These are phyloP conservation scores for Euphorbia pulcherrima DNA, from an alignment of 345 rosid species.

Conservation along the genomic window DNA sequence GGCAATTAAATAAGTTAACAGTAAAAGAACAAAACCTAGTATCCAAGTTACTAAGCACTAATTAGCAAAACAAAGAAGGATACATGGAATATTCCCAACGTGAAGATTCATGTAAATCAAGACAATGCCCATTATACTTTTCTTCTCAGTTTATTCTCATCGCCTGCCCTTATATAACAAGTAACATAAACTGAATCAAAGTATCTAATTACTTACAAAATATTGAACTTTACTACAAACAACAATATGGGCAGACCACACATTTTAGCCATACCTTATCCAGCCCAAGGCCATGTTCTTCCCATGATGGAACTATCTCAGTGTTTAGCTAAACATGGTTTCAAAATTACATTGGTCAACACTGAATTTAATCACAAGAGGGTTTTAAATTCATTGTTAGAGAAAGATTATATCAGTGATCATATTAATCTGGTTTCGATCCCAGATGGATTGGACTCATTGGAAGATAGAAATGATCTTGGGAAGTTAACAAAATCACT, in stretches of 20 bases:
- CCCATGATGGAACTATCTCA: slow-evolving; percentile 11
- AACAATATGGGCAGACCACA: neutral
- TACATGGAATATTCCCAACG: neutral
- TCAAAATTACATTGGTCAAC: slow-evolving; percentile 20
- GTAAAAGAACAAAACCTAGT: neutral
- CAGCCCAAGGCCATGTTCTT: slow-evolving; percentile 21
- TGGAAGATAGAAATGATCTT: neutral
- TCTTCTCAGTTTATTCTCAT: neutral
- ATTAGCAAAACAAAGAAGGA: neutral
- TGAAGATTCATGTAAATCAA: neutral
- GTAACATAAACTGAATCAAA: neutral
- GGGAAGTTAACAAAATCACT: neutral
- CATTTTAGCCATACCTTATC: slow-evolving; percentile 11
- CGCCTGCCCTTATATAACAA: neutral
- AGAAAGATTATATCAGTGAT: neutral
- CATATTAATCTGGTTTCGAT: slow-evolving; percentile 10
- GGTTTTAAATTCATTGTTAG: neutral
- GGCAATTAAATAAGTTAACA: neutral
- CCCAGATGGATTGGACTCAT: slow-evolving; percentile 6
- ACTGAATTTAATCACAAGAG: slow-evolving; percentile 9
- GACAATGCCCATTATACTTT: neutral
- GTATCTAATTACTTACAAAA: too few relatives aligned
- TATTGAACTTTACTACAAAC: neutral
- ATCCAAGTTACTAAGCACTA: neutral
- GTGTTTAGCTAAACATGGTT: slow-evolving; percentile 4